A percentile compares a stretch with the other conserved stretches of the same genome.
phyloP scores from a whole-genome alignment of 768 basidiomycete genomes.

The Russula emetica region DNA sequence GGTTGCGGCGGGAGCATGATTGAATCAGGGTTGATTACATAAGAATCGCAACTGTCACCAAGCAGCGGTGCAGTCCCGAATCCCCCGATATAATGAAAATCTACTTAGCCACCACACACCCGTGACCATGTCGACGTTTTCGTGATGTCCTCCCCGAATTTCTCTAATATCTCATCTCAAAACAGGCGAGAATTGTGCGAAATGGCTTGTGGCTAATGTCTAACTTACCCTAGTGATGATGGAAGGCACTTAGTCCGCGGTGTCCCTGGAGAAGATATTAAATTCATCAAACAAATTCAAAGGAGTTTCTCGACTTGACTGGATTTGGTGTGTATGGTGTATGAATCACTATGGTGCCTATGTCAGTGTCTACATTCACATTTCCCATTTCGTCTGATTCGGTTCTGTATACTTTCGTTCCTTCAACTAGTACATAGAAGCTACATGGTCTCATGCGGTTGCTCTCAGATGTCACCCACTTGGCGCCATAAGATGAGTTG shows the following conservation, averaged over 20 bases:
- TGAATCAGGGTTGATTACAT: background rate
- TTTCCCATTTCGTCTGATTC: background rate
- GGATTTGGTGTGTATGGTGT: background rate
- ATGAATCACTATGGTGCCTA: background rate
- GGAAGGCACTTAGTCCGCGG: too few relatives aligned
- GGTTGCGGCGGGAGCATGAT: background rate
- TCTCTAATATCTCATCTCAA: background rate
- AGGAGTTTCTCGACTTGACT: background rate
- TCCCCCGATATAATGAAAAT: too few relatives aligned
- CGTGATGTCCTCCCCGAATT: background rate
- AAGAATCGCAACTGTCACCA: background rate
- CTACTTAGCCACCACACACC: background rate
- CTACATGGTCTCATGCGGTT: background rate
- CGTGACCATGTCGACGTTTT: background rate
- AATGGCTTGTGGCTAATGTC: background rate
- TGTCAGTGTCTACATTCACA: background rate
- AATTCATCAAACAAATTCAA: background rate
- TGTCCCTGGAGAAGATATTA: background rate
- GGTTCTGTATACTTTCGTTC: background rate
- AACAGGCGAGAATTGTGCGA: background rate
- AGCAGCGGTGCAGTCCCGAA: background rate
- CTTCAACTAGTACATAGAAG: background rate
- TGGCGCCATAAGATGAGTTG: background rate
- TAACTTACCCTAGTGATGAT: background rate
- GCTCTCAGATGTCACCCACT: background rate